Evolutionary conservation across 805 yeast species (phyloP), one percentile per base, ranked within the genome.

Genomic region (Cyberlindnera euphorbiae): DNA sequence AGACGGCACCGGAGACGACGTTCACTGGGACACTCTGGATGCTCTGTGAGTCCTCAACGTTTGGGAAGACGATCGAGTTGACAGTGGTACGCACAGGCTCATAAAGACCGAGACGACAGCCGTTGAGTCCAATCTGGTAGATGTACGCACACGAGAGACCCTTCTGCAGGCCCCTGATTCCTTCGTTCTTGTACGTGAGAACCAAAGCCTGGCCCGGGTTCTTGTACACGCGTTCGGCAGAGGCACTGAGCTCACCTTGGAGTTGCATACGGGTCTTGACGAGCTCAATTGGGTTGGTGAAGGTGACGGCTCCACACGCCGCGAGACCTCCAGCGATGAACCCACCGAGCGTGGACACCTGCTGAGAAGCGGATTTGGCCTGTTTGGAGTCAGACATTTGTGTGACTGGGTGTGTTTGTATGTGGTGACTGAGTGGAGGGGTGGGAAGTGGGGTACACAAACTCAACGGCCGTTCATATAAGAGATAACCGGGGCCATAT

Each of bases 231-330:
- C 69, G 71, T 27, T 71, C 64, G 5, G 64, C 68, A 22, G 68
- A 58, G 8, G 71, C 63, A 11, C 80, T 69, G 34, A 90, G 68
- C 62, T 93, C 97, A 42, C 98, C 98, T 61, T 93, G 97, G 31
- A 93, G 67, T 60, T 93, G 98, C 95, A 90, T 84, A 64, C 97
- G 69, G 8, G 95, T 93, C 64, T 93, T 93, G 49, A 90, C 87
- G 44, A 93, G 68, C 61, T 93, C 98, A 45, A 93, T 82, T 6
- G 98, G 98, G 58, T 93, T 93, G 4, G 97, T 89, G 56, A 90
- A 80, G 0, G 97, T 90, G 30, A 93, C 98, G 0, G 98, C 97
- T 36, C 95, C 93, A 66, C 97, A 89, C 3, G 97, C 97, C 3
- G 98, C 98, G 12, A 83, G 40, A 8, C 93, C 95, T 38, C 96